Conservation (phyloP, 257 asterid genomes). For the Thymus quinquecostatus region DNA sequence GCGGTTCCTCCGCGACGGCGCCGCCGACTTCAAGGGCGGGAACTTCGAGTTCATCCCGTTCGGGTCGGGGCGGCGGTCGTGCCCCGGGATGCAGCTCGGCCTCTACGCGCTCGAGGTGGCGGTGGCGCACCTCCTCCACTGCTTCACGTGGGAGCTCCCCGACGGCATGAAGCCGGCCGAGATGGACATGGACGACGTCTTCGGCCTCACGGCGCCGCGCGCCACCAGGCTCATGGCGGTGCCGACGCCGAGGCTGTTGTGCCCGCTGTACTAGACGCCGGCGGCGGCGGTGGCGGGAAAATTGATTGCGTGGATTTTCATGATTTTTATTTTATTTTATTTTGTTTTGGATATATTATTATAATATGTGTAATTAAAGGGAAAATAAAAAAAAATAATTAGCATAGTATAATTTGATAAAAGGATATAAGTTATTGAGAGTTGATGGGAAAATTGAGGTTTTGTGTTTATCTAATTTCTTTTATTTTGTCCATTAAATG, state of each 20-base stretch:
- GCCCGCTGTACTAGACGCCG: slow-evolving; percentile 50
- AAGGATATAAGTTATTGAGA: background rate
- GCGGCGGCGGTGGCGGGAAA: background rate
- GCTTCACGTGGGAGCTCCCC: slow-evolving; percentile 87
- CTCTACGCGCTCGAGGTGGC: slow-evolving; percentile 75
- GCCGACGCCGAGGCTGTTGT: slow-evolving; percentile 65
- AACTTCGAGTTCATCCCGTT: slow-evolving; percentile 84
- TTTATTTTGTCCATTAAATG: no score
- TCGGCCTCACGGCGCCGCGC: slow-evolving; percentile 86
- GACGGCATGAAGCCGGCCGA: slow-evolving; percentile 88
- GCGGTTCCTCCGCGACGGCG: slow-evolving; percentile 54
- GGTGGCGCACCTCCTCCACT: slow-evolving; percentile 79
- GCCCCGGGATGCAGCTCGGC: slow-evolving; percentile 99
- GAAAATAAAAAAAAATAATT: background rate
- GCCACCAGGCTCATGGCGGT: slow-evolving; percentile 77
- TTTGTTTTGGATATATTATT: background rate
- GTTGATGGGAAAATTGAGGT: background rate
- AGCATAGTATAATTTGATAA: background rate
- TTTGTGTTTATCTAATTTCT: background rate
- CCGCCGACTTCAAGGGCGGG: slow-evolving; percentile 67
- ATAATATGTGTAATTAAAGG: slow-evolving; percentile 4
- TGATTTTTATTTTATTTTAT: background rate
- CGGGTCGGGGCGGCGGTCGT: slow-evolving; percentile 92
- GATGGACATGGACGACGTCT: slow-evolving; percentile 69
- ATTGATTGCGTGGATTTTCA: background rate